Percentiles rank a stretch among this genome's conserved stretches.
Evolutionary conservation across 148 eudicot species (phyloP).

Genomic region (Camellia lanceoleosa): DNA sequence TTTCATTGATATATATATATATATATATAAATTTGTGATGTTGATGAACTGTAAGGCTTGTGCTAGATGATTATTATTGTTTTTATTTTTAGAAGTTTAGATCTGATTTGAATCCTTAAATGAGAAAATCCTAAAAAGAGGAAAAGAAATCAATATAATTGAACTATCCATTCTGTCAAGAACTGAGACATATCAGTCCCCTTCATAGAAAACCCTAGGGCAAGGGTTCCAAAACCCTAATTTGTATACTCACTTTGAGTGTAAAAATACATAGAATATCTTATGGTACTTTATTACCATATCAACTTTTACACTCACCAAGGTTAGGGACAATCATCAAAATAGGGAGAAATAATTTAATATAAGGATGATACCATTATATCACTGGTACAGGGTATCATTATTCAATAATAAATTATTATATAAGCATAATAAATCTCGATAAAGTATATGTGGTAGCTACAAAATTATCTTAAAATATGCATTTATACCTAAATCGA

Average conservation of each 20-base stretch:
- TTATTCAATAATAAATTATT: too few species aligned
- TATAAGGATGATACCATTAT: too few species aligned
- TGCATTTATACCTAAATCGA: too few species aligned
- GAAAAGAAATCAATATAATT: neutral
- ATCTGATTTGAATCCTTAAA: neutral
- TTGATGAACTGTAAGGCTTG: neutral
- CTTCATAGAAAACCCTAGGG: constrained; percentile 1
- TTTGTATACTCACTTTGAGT: neutral
- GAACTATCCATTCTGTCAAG: neutral
- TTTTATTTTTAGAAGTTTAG: neutral
- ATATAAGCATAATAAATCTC: too few species aligned
- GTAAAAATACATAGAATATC: neutral
- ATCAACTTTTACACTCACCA: constrained; percentile 16
- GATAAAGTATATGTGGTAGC: too few species aligned
- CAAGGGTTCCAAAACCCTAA: constrained; percentile 10
- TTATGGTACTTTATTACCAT: neutral
- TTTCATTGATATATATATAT: neutral
- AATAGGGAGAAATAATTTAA: neutral
- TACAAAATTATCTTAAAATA: too few species aligned
- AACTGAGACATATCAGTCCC: neutral
- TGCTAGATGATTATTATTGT: neutral
- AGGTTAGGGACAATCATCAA: constrained; percentile 20
- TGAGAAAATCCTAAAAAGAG: neutral
- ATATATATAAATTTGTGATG: neutral
- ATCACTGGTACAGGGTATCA: too few species aligned